Percentiles rank a stretch among this genome's conserved stretches.
Evolutionary conservation across 306 rosid species (phyloP).

Genomic region (Vigna unguiculata): DNA sequence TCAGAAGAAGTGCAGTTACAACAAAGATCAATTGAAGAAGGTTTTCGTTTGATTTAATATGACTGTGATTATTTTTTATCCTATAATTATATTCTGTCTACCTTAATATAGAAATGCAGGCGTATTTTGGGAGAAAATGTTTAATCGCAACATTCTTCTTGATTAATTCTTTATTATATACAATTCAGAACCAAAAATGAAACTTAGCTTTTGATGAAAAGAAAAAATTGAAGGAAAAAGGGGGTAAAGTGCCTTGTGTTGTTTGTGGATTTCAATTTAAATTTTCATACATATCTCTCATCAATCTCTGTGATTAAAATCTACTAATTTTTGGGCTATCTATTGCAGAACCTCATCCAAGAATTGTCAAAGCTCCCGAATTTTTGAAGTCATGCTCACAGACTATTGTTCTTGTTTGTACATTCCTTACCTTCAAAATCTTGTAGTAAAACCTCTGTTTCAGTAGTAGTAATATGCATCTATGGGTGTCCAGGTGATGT

Average conservation of each 20-base stretch:
- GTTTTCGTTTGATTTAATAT: slow-evolving; percentile 51
- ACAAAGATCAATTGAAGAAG: slow-evolving; percentile 63
- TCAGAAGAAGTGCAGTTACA: slow-evolving; percentile 65
- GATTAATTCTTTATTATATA: slow-evolving; percentile 15
- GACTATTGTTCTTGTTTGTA: slow-evolving; percentile 96
- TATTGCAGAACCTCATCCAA: slow-evolving; percentile 70
- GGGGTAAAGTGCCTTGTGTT: slow-evolving; percentile 22
- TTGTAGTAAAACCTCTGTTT: slow-evolving; percentile 39
- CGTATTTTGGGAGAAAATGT: background rate
- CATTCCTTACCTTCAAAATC: slow-evolving; percentile 78
- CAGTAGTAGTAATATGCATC: slow-evolving; percentile 24
- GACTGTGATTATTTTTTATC: slow-evolving; percentile 26
- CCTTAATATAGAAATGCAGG: background rate
- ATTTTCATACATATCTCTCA: background rate
- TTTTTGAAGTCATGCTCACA: slow-evolving; percentile 63
- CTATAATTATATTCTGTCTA: slow-evolving; percentile 21
- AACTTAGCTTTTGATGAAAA: slow-evolving; percentile 16
- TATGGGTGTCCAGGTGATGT: slow-evolving; percentile 14
- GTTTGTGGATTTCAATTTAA: slow-evolving; percentile 20
- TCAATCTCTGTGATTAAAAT: slow-evolving; percentile 28
- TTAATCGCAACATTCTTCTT: slow-evolving; percentile 28
- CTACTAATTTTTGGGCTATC: slow-evolving; percentile 37
- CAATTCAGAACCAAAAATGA: slow-evolving; percentile 27
- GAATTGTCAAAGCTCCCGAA: slow-evolving; percentile 58
- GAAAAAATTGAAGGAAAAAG: background rate